Evolutionary conservation across 2,329 filamentous ascomycete species (phyloP), one percentile per base, ranked within the genome.

Genomic region (Stachybotrys echinatus): DNA sequence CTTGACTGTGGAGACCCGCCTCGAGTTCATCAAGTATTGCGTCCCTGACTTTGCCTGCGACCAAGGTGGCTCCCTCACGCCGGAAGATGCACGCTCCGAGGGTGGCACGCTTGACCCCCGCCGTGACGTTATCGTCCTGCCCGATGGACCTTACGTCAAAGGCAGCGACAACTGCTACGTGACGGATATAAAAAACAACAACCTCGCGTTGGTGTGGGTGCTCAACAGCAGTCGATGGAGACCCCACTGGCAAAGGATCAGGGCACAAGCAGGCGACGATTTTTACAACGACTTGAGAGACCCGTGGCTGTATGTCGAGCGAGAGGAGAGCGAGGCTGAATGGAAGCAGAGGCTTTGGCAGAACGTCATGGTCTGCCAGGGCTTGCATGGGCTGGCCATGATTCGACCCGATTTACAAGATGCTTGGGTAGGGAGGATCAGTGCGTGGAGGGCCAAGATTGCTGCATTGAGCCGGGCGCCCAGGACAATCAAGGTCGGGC

Each of bases 11-110:
- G 46, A 51, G 3, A 51, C 50, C 2, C 50, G 50, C 34, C 46
- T 51, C 23, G 50, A 51, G 46, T 48, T 48, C 37, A 48, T 51
- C 31, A 51, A 51, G 17, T 51, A 51, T 27, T 51, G 50, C 23
- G 34, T 51, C 3, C 50, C 50, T 6, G 50, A 51, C 34, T 51
- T 51, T 27, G 50, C 45, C 6, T 51, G 50, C 34, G 50, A 51
- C n/a, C n/a, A n/a, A 31, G 27, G 27, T 12, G 7, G 12, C 27
- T 31, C 27, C 7, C 27, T 6, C 27, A 7, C 27, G 12, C 7
- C 27, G 27, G 7, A 12, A 12, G 27, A 31, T 12, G 27, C 12
- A 12, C 27, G 27, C 27, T 31, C 27, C 27, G 27, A 31, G 6
- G 27, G 27, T 31, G 27, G 27, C 27, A 31, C 27, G 27, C 6